phyloP scores from a whole-genome alignment of 2,329 filamentous ascomycete species.

The Rutstroemia sp. region DNA sequence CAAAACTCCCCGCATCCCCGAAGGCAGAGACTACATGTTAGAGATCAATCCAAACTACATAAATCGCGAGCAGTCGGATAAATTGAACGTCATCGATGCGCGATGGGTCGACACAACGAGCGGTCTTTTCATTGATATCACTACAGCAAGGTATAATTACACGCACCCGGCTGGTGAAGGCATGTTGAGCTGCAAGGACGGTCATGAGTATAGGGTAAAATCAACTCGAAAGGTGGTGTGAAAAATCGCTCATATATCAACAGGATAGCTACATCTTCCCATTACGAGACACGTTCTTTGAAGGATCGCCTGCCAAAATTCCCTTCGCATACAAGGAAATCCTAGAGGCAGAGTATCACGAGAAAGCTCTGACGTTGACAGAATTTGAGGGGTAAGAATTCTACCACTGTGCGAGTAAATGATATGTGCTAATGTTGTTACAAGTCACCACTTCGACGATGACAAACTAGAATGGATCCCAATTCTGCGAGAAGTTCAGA shows the following conservation, averaged over 20 bases:
- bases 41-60: conserved; percentile 70
- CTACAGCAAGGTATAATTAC: conserved; percentile 48
- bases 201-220: conserved; percentile 41
- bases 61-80: conserved; percentile 54
- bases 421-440: neutral
- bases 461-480: conserved; percentile 31
- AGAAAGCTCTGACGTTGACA: conserved; percentile 42
- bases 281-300: conserved; percentile 60
- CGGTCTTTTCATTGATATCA: conserved; percentile 80
- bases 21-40: conserved; percentile 55
- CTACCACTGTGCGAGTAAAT: neutral
- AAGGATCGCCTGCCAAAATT: conserved; percentile 58
- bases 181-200: conserved; percentile 44
- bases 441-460: conserved; percentile 37
- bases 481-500: neutral
- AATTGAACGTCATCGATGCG: conserved; percentile 74
- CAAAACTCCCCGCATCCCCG: conserved; percentile 26
- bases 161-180: conserved; percentile 36
- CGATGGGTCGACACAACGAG: conserved; percentile 73
- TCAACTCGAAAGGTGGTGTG: neutral
- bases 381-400: conserved; percentile 42
- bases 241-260: conserved; percentile 6
- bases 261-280: conserved; percentile 58
- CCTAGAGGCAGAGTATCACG: conserved; percentile 49
- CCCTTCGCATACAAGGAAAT: conserved; percentile 55